Evolutionary conservation across 345 rosid genomes (phyloP), one percentile per base, ranked within the genome.

Genomic region (Conringia planisiliqua): DNA sequence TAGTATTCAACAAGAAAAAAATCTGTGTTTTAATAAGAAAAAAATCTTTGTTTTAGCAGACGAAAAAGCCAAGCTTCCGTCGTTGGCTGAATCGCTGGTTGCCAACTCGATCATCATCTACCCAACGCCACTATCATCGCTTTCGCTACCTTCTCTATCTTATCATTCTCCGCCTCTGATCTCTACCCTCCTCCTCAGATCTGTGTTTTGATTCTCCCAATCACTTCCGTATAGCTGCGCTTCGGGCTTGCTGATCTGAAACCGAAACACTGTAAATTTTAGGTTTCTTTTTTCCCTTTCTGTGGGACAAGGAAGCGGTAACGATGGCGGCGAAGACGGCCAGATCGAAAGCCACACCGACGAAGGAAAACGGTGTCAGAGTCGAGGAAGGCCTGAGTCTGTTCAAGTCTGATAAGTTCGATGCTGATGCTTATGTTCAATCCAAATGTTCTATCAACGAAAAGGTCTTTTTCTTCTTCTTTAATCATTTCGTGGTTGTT

Each of bases 401-500:
- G 7, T 96, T 96, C 90, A 92, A 87, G 91, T 87, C 99, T 59
- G 98, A 92, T 40, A 87, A 77, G 80, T 96, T 92, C 84, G 93
- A 96, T 75, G 95, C 98, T 77, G 96, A 92, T 36, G 83, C 87
- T 68, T 96, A 82, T 81, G 90, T 96, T 56, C 97, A 90, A 85
- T 85, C 99, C 72, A 96, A 90, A 82, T 92, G 98, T 79, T 83
- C 98, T 43, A 93, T 96, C 81, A 89, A 86, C 86, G 99, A 96
- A 68, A 96, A 92, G 97, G 99, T 95, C 40, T 43, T 22, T 17
- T 13, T 14, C 33, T 9, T 24, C 2, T 12, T 13, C 36, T 2
- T 57, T 27, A 10, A 24, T 61, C 48, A 7, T 30, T 14, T 72
- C 18, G 0, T 42, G 9, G 6, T 43, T 43, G 6, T 54, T 2